A percentile compares a stretch with the other conserved stretches of the same genome.
phyloP scores from a whole-genome alignment of 192 early-diverging fungal species.

The Mortierella antarctica region DNA sequence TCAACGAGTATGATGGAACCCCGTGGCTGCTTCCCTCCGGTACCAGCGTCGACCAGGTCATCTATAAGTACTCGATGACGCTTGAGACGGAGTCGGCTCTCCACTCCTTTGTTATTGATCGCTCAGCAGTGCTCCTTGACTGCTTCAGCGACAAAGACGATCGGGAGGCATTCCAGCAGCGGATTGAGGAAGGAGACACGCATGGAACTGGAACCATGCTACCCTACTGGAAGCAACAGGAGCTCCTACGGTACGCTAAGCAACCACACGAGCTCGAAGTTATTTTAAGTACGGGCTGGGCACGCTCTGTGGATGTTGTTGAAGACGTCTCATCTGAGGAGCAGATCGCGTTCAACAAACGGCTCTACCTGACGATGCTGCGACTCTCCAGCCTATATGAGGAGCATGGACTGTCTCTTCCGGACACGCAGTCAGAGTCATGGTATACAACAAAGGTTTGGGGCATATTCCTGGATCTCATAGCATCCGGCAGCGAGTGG shows the following conservation, averaged over 20 bases:
- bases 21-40: background rate
- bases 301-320: too few species aligned
- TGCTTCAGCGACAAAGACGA: background rate
- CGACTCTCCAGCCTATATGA: background rate
- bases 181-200: too few species aligned
- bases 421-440: background rate
- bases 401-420: background rate
- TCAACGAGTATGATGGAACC: background rate
- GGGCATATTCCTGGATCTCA: background rate
- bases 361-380: background rate
- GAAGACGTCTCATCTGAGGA: background rate
- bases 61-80: background rate
- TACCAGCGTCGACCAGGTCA: background rate
- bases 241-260: too few species aligned
- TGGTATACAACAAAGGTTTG: slow-evolving; percentile 9
- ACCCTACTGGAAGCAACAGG: too few species aligned
- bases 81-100: background rate
- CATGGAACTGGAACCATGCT: too few species aligned
- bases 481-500: background rate
- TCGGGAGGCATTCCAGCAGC: too few species aligned
- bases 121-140: background rate
- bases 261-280: too few species aligned
- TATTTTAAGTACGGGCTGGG: too few species aligned
- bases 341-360: background rate
- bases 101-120: slow-evolving; percentile 8